phyloP scores from a whole-genome alignment of 305 asterid genomes.

The Fraxinus angustifolia region DNA sequence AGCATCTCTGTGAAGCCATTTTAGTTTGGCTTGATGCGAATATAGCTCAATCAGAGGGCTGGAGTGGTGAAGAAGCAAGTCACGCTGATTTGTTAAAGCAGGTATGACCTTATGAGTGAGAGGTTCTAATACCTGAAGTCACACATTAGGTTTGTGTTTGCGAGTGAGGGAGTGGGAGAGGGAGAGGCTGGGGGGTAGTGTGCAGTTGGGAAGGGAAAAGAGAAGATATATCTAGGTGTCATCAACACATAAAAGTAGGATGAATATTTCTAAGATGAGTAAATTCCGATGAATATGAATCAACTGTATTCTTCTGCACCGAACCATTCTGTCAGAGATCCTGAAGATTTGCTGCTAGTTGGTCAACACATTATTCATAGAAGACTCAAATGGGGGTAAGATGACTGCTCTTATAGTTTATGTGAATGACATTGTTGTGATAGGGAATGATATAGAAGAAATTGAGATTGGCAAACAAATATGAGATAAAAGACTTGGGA shows the following conservation, averaged over 20 bases:
- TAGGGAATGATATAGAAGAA: background rate
- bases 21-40: constrained; percentile 60
- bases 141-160: background rate
- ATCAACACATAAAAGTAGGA: background rate
- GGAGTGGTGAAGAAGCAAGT: constrained; percentile 34
- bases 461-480: background rate
- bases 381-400: background rate
- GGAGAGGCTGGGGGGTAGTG: background rate
- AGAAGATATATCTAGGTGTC: background rate
- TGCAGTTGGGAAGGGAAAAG: background rate
- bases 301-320: background rate
- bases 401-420: background rate
- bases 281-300: background rate
- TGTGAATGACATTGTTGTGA: background rate
- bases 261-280: background rate
- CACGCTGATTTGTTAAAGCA: constrained; percentile 28
- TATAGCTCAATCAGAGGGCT: constrained; percentile 30
- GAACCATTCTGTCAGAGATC: constrained; percentile 1
- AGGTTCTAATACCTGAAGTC: constrained; percentile 15
- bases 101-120: constrained; percentile 43
- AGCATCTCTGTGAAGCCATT: constrained; percentile 66
- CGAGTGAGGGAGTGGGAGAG: background rate
- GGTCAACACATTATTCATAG: background rate
- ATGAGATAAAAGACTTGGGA: background rate
- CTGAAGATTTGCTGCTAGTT: constrained; percentile 7